A percentile compares a stretch with the other conserved stretches of the same genome.
Conservation (phyloP, 352 stramenopile species). For the Phytopythium ostracodes region DNA sequence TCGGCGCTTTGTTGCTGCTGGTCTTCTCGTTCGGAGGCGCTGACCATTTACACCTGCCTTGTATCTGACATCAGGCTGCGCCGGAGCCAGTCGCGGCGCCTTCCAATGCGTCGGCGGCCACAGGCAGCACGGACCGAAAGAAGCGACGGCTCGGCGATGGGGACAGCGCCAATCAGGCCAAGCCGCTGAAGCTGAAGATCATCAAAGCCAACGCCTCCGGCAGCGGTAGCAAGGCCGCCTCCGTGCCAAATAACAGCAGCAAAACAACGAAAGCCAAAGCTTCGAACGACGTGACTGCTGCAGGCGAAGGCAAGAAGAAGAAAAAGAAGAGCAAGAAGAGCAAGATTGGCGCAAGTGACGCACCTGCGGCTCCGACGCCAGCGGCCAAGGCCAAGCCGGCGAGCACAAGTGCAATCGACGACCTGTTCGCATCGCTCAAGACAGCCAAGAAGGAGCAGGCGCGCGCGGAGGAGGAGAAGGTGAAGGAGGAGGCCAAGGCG, state of each 20-base stretch:
- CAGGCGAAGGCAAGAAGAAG: constrained; percentile 8
- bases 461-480: constrained; percentile 51
- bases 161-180: background rate
- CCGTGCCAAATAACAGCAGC: background rate
- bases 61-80: background rate
- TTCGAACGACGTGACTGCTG: background rate
- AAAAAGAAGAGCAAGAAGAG: constrained; percentile 40
- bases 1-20: background rate
- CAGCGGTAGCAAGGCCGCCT: background rate
- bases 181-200: background rate
- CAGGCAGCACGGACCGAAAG: background rate
- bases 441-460: constrained; percentile 67
- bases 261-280: background rate
- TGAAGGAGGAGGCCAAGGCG: constrained; percentile 40
- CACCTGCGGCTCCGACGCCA: background rate
- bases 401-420: constrained; percentile 68
- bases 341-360: background rate
- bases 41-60: background rate
- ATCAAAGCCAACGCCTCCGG: background rate
- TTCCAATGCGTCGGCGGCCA: background rate
- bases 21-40: background rate
- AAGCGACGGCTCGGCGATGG: background rate
- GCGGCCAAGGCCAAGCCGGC: constrained; percentile 17
- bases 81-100: background rate
- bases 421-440: constrained; percentile 74